phyloP scores from a whole-genome alignment of 106 monocot genomes.

The Phalaenopsis aphrodite region DNA sequence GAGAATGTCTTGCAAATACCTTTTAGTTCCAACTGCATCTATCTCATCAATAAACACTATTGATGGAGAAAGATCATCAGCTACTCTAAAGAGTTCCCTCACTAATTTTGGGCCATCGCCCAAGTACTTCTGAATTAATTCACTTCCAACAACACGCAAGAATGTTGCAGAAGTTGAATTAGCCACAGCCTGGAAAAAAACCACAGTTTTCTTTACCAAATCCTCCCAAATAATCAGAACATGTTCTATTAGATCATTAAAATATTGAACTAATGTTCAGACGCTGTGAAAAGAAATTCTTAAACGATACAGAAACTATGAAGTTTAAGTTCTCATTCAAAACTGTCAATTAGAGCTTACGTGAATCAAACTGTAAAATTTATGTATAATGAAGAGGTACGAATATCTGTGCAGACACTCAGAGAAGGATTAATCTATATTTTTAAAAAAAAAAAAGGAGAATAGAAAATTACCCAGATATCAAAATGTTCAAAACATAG shows the following conservation, averaged over 20 bases:
- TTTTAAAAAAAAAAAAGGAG: background rate
- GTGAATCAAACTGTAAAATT: background rate
- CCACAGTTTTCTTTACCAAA: background rate
- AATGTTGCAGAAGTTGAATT: constrained; percentile 98
- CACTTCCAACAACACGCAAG: constrained; percentile 94
- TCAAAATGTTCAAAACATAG: background rate
- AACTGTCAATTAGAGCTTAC: background rate
- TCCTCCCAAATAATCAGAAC: too few relatives aligned
- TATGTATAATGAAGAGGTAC: background rate
- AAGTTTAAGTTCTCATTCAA: background rate
- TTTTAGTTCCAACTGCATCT: constrained; percentile 89
- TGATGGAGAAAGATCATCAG: constrained; percentile 97
- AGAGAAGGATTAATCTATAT: background rate
- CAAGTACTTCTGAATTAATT: constrained; percentile 91
- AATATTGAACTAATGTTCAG: background rate
- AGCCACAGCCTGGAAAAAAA: constrained; percentile 69
- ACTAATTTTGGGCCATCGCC: constrained; percentile 98
- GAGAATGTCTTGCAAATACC: constrained; percentile 17
- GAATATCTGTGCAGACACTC: background rate
- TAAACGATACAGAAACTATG: background rate
- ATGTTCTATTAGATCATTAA: background rate
- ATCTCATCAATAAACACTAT: constrained; percentile 99
- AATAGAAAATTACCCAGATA: background rate
- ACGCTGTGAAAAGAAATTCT: background rate
- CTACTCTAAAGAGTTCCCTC: constrained; percentile 89